A percentile compares a stretch with the other conserved stretches of the same genome.
Evolutionary conservation across 441 rosid genomes (phyloP).

Genomic region (Erodium moschatum): DNA sequence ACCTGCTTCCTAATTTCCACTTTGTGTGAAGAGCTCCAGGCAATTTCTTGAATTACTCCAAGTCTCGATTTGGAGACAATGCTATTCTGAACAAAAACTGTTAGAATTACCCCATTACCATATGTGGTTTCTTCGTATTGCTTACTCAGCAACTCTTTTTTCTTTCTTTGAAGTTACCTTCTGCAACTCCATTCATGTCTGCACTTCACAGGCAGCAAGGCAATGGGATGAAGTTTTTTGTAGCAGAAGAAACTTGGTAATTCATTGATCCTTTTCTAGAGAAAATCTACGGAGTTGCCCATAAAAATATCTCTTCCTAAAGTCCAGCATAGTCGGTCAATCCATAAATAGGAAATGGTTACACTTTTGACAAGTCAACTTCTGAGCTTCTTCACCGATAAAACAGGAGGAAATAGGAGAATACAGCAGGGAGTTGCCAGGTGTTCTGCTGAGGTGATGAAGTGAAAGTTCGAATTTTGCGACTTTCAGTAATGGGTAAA

Average conservation of each 20-base stretch:
- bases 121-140: neutral
- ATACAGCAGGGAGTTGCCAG: neutral
- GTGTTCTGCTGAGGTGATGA: neutral
- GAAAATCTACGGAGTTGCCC: neutral
- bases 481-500: neutral
- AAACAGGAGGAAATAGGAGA: neutral
- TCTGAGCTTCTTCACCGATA: neutral
- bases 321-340: neutral
- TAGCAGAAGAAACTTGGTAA: too few species aligned
- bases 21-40: neutral
- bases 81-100: neutral
- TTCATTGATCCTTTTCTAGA: neutral
- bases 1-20: neutral
- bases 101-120: neutral
- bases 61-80: neutral
- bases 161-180: neutral
- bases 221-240: too few species aligned
- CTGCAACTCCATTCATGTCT: neutral
- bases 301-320: neutral
- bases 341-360: neutral
- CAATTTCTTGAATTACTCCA: neutral
- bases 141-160: neutral
- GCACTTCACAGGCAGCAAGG: neutral
- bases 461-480: slow-evolving; percentile 1
- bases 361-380: neutral